These are phyloP conservation scores for Starmerella khaoyaiensis DNA, from an alignment of 805 yeast species.

Conservation along the genomic window DNA sequence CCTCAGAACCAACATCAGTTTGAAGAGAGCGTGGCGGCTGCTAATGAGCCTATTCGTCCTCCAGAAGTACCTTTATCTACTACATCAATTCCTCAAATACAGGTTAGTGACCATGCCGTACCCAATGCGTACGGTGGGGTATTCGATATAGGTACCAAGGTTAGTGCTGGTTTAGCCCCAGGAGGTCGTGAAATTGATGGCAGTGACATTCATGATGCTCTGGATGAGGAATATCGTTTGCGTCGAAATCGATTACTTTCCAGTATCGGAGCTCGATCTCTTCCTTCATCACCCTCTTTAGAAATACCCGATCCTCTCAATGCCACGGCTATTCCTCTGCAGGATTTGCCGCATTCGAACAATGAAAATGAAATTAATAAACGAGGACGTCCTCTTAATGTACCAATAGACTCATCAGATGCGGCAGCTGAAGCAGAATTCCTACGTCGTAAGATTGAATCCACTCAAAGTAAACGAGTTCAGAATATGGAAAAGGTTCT, in stretches of 20 bases:
- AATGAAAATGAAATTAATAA: neutral
- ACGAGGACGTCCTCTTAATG: neutral
- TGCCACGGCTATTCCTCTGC: constrained; percentile 12
- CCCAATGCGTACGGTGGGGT: constrained; percentile 14
- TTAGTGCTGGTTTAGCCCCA: constrained; percentile 28
- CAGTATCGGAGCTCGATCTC: constrained; percentile 8
- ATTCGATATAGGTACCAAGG: constrained; percentile 23
- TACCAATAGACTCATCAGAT: neutral
- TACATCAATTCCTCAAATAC: constrained; percentile 4
- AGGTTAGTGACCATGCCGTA: constrained; percentile 9
- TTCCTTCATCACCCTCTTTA: constrained; percentile 9
- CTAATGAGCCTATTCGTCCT: neutral
- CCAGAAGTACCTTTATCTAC: constrained; percentile 1
- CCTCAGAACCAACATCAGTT: constrained; percentile 3
- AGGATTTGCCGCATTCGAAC: constrained; percentile 1
- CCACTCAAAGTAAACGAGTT: constrained; percentile 1
- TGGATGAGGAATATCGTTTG: constrained; percentile 19
- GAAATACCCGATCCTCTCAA: constrained; percentile 7
- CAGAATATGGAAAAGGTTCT: constrained; percentile 6
- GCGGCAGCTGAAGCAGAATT: constrained; percentile 6
- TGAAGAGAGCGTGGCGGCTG: neutral
- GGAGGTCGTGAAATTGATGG: constrained; percentile 21
- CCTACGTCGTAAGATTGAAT: constrained; percentile 2
- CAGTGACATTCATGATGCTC: constrained; percentile 14
- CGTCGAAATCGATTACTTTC: constrained; percentile 18